Evolutionary conservation across 108 stramenopile genomes (phyloP).

Genomic region (Cyclotella atomus): DNA sequence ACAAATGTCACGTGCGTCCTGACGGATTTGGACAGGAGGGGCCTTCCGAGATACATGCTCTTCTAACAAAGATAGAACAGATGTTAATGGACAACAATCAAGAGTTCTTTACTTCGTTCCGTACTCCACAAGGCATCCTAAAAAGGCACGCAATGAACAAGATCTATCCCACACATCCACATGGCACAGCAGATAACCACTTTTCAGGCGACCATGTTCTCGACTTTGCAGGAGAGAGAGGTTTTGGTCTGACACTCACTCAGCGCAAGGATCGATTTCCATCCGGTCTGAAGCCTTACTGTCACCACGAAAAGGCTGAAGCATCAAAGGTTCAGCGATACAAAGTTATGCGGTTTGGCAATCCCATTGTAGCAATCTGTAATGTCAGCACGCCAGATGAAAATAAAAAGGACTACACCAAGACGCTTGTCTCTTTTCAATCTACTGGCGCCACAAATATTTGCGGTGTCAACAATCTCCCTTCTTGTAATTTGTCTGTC

Average conservation of each 20-base stretch:
- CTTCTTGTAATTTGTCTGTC: not conserved
- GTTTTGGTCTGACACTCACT: not conserved
- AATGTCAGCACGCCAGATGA: not conserved
- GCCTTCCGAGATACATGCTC: not conserved
- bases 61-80: not conserved
- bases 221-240: not conserved
- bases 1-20: not conserved
- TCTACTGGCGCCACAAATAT: not conserved
- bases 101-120: not conserved
- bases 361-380: not conserved
- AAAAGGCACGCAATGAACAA: too few species aligned
- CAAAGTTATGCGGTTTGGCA: not conserved
- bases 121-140: not conserved
- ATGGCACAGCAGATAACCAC: not conserved
- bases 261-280: not conserved
- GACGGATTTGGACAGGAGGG: not conserved
- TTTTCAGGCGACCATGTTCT: not conserved
- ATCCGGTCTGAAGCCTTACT: not conserved
- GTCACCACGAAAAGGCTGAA: not conserved
- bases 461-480: not conserved
- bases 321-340: not conserved
- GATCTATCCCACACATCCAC: too few species aligned
- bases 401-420: not conserved
- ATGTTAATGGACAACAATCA: not conserved
- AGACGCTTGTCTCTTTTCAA: not conserved